Base-by-base conservation (phyloP, 2,329 filamentous ascomycete species). In the Leptographium lundbergii region DNA sequence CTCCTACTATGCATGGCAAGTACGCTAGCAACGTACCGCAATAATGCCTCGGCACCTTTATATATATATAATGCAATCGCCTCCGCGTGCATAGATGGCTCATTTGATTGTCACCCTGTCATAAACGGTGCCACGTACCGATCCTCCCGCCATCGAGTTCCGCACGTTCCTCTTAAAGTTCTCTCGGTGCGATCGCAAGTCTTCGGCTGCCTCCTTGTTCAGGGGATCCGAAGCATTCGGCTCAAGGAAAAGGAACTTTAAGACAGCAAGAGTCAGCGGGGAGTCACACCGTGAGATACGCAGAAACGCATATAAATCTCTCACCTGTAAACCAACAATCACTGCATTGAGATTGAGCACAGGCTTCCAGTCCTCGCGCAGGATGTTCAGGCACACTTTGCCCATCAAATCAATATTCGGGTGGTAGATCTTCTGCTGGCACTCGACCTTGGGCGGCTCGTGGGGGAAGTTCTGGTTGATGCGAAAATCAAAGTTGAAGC, bases 291-390 rank as follows among this genome's bases (percentile, higher is more conserved):
- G 19, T 7, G 19, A 45, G 7, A 19, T 24, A 2, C 10, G 39
- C 7, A 4, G 22, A 32, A 48, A 36, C 22, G 32, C 9, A 14
- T 19, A 47, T 7, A 48, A 11, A 27, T n/a, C n/a, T 36, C 76
- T 51, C 75, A 89, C 87, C 82, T 91, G 89, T 70, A 99, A 75
- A 50, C 94, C 94, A 57, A 97, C 91, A 65, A 99, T 94, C 88
- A 97, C 91, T 19, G 94, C 91, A 70, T 97, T 96, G 70, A 99
- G 73, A 72, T 97, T 97, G 70, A 99, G 76, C 52, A 99, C 94
- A 0, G 94, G 94, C 78, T 97, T 99, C 94, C 94, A 99, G 76
- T 99, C 94, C 75, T 99, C 94, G 62, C 94, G 80, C 68, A 99
- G 74, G 67, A 99, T 99, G 72, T 99, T 99, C 69, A 99, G 75